Conservation (phyloP, 305 asterid genomes). For the Fraxinus latifolia region DNA sequence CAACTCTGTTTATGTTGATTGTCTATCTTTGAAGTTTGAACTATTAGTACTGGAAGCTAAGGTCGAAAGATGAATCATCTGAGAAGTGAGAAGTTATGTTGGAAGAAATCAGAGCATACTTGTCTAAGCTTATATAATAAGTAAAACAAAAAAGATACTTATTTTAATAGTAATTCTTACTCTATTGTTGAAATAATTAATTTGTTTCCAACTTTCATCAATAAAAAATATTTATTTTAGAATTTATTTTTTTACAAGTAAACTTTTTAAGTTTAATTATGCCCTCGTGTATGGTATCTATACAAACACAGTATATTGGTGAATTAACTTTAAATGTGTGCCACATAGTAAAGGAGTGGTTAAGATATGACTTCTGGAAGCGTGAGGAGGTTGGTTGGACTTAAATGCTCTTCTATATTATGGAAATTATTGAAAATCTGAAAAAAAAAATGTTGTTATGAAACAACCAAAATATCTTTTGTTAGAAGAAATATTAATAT, state of each 20-base stretch:
- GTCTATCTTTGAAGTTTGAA: neutral
- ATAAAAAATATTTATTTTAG: neutral
- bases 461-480: too few species aligned
- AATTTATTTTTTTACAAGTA: neutral
- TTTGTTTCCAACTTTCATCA: neutral
- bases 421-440: neutral
- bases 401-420: neutral
- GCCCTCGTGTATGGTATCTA: neutral
- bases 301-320: neutral
- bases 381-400: neutral
- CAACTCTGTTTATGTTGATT: neutral
- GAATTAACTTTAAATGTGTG: neutral
- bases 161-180: neutral
- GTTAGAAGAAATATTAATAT: too few species aligned
- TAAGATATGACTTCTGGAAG: neutral
- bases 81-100: neutral
- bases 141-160: neutral
- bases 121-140: neutral
- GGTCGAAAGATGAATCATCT: neutral
- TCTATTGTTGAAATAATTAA: neutral
- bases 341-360: neutral
- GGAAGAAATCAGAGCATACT: neutral
- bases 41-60: neutral
- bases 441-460: neutral
- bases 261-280: neutral